Conservation (phyloP, 108 stramenopile species). For the Tribonema minus region DNA sequence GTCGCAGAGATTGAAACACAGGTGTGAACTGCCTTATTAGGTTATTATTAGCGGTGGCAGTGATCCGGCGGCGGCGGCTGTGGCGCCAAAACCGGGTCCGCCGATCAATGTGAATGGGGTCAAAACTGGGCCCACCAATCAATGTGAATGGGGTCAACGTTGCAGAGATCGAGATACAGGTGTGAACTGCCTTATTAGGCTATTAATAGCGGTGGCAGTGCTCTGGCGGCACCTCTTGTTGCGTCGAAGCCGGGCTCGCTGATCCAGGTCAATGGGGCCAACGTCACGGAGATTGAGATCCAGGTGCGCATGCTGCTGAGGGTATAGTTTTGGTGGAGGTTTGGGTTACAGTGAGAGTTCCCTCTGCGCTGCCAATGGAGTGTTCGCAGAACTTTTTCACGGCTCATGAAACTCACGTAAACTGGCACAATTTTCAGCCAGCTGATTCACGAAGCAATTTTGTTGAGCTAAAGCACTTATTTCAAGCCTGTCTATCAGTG, state of each 20-base stretch:
- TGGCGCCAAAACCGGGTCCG: not conserved
- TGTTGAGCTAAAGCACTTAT: not conserved
- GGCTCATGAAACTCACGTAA: no score
- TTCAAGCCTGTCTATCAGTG: not conserved
- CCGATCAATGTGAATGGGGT: not conserved
- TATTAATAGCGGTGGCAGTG: no score
- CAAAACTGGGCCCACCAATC: not conserved
- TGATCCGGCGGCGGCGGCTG: not conserved
- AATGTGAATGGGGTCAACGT: not conserved
- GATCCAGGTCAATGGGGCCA: not conserved
- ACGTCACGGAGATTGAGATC: not conserved
- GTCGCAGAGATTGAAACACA: not conserved
- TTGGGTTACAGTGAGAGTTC: no score
- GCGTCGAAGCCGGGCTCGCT: not conserved
- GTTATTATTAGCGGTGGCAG: no score
- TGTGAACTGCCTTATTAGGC: no score
- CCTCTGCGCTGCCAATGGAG: not conserved
- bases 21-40: no score
- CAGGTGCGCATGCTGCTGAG: not conserved
- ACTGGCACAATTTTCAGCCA: no score
- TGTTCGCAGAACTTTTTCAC: no score
- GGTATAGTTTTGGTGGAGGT: no score
- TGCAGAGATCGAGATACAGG: not conserved
- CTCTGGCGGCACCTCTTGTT: not conserved
- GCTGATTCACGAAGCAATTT: no score